A percentile compares a stretch with the other conserved stretches of the same genome.
These are phyloP conservation scores for Zea luxurians DNA, from an alignment of 176 grass and related monocot genomes.

Conservation along the genomic window DNA sequence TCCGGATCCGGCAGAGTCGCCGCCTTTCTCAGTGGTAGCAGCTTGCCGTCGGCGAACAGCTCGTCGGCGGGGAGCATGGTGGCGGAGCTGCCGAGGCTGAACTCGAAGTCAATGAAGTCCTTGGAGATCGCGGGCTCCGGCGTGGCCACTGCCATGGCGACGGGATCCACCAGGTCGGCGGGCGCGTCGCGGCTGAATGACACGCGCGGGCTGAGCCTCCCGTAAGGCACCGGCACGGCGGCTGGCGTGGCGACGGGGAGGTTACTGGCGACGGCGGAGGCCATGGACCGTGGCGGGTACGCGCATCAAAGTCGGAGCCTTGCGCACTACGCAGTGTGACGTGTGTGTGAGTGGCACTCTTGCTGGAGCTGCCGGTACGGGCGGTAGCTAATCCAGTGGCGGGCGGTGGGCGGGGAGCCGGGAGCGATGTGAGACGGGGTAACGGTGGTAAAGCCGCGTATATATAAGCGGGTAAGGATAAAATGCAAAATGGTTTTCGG, in stretches of 20 bases:
- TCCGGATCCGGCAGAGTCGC: slow-evolving; percentile 2
- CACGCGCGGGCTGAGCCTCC: slow-evolving; percentile 50
- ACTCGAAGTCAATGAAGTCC: slow-evolving; percentile 73
- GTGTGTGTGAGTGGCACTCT: neutral
- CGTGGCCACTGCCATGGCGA: neutral
- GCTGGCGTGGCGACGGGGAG: slow-evolving; percentile 7
- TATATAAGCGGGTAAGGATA: slow-evolving; percentile 36
- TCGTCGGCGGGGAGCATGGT: slow-evolving; percentile 88
- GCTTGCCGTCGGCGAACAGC: slow-evolving; percentile 87
- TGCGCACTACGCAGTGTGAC: no score
- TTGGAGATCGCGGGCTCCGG: slow-evolving; percentile 31
- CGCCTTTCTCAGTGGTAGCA: slow-evolving; percentile 56
- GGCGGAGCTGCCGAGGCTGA: slow-evolving; percentile 60
- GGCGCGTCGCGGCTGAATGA: slow-evolving; percentile 56
- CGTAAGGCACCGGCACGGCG: slow-evolving; percentile 25
- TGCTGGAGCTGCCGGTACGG: slow-evolving; percentile 7
- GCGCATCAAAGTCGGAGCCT: slow-evolving; percentile 32
- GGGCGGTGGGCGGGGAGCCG: slow-evolving; percentile 6
- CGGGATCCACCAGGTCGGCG: neutral
- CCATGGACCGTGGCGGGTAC: slow-evolving; percentile 42
- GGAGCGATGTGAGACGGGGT: neutral
- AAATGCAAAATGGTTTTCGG: no score
- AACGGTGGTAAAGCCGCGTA: slow-evolving; percentile 49
- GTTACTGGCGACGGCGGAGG: slow-evolving; percentile 76
- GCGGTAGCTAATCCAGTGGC: neutral